Percentiles rank a stretch among this genome's conserved stretches.
phyloP scores from a whole-genome alignment of 2,329 filamentous ascomycete genomes.

The Ambrosiella xylebori region DNA sequence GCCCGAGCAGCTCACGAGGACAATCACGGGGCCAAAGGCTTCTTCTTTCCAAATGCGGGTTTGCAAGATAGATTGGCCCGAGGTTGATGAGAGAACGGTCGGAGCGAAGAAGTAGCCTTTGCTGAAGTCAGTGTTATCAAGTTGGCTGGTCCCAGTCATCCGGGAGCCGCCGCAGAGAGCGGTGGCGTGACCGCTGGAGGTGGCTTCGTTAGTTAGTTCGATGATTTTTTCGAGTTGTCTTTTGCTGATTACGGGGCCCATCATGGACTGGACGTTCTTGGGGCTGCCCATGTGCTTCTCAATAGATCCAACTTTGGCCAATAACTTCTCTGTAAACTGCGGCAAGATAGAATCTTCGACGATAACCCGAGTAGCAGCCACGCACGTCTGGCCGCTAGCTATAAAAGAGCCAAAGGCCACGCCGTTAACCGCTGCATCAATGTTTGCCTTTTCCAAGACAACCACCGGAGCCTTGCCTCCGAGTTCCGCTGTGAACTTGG shows the following conservation, averaged over 20 bases:
- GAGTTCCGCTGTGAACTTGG: slow-evolving; percentile 47
- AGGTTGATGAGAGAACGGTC: slow-evolving; percentile 31
- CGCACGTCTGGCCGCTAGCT: slow-evolving; percentile 42
- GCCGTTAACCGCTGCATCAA: slow-evolving; percentile 43
- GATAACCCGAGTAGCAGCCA: slow-evolving; percentile 41
- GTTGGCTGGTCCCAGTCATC: slow-evolving; percentile 27
- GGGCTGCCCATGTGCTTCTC: slow-evolving; percentile 23
- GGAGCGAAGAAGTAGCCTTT: slow-evolving; percentile 22
- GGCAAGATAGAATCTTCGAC: slow-evolving; percentile 32
- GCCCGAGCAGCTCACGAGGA: slow-evolving; percentile 29
- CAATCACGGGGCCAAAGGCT: slow-evolving; percentile 46
- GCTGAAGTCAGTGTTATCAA: slow-evolving; percentile 39
- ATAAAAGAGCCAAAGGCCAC: slow-evolving; percentile 28
- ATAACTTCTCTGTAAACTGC: slow-evolving; percentile 43
- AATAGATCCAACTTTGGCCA: slow-evolving; percentile 28
- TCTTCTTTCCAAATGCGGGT: slow-evolving; percentile 40
- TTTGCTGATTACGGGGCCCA: slow-evolving; percentile 29
- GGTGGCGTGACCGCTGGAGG: slow-evolving; percentile 18
- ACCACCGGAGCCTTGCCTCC: slow-evolving; percentile 50
- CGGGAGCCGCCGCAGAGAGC: slow-evolving; percentile 15
- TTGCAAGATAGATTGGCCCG: slow-evolving; percentile 18
- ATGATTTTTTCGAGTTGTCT: slow-evolving; percentile 35
- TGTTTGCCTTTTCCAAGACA: slow-evolving; percentile 48
- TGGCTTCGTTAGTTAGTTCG: slow-evolving; percentile 35
- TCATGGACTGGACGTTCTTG: slow-evolving; percentile 18